A percentile compares a stretch with the other conserved stretches of the same genome.
phyloP scores from a whole-genome alignment of 2,329 filamentous ascomycete genomes.

The Hypoxylon sp. region DNA sequence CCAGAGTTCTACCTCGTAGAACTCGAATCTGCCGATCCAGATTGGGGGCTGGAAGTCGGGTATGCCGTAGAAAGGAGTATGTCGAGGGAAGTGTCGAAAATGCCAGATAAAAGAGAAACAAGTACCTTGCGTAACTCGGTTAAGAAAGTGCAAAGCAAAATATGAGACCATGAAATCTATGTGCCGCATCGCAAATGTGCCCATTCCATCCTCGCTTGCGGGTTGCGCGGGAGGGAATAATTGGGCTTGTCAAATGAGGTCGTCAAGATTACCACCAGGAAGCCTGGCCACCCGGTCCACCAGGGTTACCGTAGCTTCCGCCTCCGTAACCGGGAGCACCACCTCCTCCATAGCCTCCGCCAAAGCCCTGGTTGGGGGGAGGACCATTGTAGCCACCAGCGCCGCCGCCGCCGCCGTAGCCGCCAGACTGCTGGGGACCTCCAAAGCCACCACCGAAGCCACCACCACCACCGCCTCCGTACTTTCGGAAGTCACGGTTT shows the following conservation, averaged over 20 bases:
- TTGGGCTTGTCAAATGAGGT: slow-evolving; percentile 39
- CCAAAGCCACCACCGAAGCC: slow-evolving; percentile 59
- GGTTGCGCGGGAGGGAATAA: slow-evolving; percentile 38
- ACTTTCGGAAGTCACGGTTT: slow-evolving; percentile 93
- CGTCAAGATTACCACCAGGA: slow-evolving; percentile 74
- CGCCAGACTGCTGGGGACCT: slow-evolving; percentile 61
- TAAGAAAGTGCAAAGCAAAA: slow-evolving; percentile 42
- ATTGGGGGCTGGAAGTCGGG: slow-evolving; percentile 52
- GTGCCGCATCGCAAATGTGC: slow-evolving; percentile 49
- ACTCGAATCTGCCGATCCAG: slow-evolving; percentile 56
- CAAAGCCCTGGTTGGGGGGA: slow-evolving; percentile 48
- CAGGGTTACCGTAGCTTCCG: slow-evolving; percentile 79
- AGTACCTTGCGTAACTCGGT: slow-evolving; percentile 41
- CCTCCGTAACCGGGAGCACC: slow-evolving; percentile 61
- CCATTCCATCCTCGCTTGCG: slow-evolving; percentile 39
- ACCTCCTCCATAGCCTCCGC: slow-evolving; percentile 58
- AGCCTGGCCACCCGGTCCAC: slow-evolving; percentile 73
- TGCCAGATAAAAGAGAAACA: slow-evolving; percentile 49
- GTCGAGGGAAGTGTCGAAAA: slow-evolving; percentile 47
- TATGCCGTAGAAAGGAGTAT: slow-evolving; percentile 55
- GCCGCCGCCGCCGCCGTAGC: slow-evolving; percentile 62
- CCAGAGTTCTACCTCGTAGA: slow-evolving; percentile 53
- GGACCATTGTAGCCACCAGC: slow-evolving; percentile 58
- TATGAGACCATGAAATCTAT: slow-evolving; percentile 45
- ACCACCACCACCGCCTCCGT: slow-evolving; percentile 66